phyloP scores from a whole-genome alignment of 345 rosid genomes.

The Hirschfeldia incana region DNA sequence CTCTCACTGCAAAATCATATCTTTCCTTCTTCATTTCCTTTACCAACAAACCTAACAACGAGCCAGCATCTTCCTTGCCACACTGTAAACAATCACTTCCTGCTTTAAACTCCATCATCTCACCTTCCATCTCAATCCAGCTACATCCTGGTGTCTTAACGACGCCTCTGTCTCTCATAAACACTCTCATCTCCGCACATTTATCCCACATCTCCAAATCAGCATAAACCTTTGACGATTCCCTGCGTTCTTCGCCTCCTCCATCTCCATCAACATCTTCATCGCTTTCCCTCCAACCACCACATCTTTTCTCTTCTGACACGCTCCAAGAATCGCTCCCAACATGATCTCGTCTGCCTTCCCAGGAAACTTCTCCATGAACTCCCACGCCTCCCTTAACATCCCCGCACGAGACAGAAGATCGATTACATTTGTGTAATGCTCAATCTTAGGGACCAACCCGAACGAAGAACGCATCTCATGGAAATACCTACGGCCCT shows the following conservation, averaged over 20 bases:
- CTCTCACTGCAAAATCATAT: slow-evolving; percentile 27
- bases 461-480: slow-evolving; percentile 67
- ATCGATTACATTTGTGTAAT: slow-evolving; percentile 88
- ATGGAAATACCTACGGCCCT: slow-evolving; percentile 60
- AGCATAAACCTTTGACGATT: slow-evolving; percentile 80
- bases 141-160: slow-evolving; percentile 90
- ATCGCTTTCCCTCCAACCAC: slow-evolving; percentile 56
- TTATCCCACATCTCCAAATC: slow-evolving; percentile 73
- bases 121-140: slow-evolving; percentile 68
- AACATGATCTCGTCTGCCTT: slow-evolving; percentile 73
- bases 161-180: slow-evolving; percentile 74
- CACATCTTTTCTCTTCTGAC: slow-evolving; percentile 58
- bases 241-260: slow-evolving; percentile 69
- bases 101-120: slow-evolving; percentile 65
- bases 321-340: slow-evolving; percentile 85
- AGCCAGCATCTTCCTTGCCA: slow-evolving; percentile 36
- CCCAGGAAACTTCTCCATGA: slow-evolving; percentile 72
- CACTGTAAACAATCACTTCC: slow-evolving; percentile 45
- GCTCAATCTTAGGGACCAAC: slow-evolving; percentile 78
- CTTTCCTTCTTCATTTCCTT: slow-evolving; percentile 71
- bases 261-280: slow-evolving; percentile 56
- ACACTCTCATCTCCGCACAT: slow-evolving; percentile 62
- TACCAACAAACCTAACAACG: slow-evolving; percentile 46
- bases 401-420: slow-evolving; percentile 78
- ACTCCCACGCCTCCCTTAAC: slow-evolving; percentile 83